These are phyloP conservation scores for Pelargonium myrrhifolium DNA, from an alignment of 441 rosid genomes.

Conservation along the genomic window DNA sequence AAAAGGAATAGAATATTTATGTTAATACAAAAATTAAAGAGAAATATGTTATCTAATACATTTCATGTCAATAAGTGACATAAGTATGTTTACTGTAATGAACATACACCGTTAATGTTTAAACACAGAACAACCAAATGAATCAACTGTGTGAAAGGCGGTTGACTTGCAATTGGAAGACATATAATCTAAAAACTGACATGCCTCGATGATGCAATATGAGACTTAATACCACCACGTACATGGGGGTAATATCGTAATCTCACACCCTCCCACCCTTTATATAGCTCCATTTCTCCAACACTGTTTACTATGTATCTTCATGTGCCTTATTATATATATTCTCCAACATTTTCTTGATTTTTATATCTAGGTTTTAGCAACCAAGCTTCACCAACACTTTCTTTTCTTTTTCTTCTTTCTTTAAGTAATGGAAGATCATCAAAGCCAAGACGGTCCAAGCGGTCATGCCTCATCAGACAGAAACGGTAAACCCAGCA, in stretches of 20 bases:
- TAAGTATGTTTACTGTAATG: too few relatives aligned
- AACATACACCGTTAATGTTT: background rate
- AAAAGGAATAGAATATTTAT: too few relatives aligned
- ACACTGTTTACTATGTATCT: background rate
- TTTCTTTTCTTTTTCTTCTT: too few relatives aligned
- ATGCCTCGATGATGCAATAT: too few relatives aligned
- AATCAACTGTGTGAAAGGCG: background rate
- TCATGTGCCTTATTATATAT: background rate
- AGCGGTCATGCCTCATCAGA: conserved; percentile 26
- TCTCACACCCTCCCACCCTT: background rate
- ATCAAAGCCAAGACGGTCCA: conserved; percentile 37
- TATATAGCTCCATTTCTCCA: conserved; percentile 2
- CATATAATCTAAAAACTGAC: too few relatives aligned
- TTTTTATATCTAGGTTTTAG: background rate
- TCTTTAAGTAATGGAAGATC: conserved; percentile 43
- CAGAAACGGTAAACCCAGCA: conserved; percentile 11
- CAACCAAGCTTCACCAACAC: background rate
- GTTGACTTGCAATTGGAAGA: background rate
- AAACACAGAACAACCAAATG: background rate
- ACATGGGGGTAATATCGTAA: background rate
- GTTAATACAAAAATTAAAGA: too few relatives aligned
- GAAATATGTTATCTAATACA: too few relatives aligned
- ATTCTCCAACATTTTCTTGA: too few relatives aligned
- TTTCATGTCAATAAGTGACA: too few relatives aligned
- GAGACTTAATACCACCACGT: too few relatives aligned